Base-by-base conservation (phyloP, 2,329 filamentous ascomycete genomes). In the Cercospora sojina region DNA sequence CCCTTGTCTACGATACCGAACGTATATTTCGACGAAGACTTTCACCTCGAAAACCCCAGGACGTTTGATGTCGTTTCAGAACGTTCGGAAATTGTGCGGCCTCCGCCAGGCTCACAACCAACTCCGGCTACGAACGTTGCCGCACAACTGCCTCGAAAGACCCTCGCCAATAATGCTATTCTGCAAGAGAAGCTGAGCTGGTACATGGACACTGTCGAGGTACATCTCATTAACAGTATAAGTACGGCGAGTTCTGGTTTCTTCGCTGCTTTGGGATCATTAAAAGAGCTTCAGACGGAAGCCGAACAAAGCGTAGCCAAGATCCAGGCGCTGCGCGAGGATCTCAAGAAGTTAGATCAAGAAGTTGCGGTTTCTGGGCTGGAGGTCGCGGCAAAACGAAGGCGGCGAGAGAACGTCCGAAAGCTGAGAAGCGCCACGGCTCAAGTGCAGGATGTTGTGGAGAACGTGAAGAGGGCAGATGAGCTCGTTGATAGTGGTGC, bases 131-230 rank as follows among this genome's bases (percentile, higher is more conserved):
- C 84, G 0, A 80, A 85, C 23, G 84, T 85, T 10, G 88, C 91
- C 7, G 77, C 81, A 51, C 77, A 79, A 18, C 79, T 80, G 12
- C 83, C 83, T 8, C 87, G 94, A 67, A 98, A 97, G 77, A 91
- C 92, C 1, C 83, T 99, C 29, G 94, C 94, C 7, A 97, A 93
- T 0, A 99, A 99, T 79, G 95, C 95, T 0, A 99, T 99, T 66
- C 79, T 99, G 38, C 95, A 99, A 77, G 95, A 99, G 79, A 99
- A 99, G 79, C 83, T 99, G 12, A 98, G 95, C 0, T 99, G 95
- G 95, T 99, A 99, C 78, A 97, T 99, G 93, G 95, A 99, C 77
- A 99, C 95, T 0, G 93, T 99, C 23, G 95, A 99, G 77, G 92
- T 99, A 63, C 95, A 99, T 77, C 83, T 99, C 7, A 97, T 99